Conservation (phyloP, 2,329 filamentous ascomycete genomes). For the Penicillium occitanis region DNA sequence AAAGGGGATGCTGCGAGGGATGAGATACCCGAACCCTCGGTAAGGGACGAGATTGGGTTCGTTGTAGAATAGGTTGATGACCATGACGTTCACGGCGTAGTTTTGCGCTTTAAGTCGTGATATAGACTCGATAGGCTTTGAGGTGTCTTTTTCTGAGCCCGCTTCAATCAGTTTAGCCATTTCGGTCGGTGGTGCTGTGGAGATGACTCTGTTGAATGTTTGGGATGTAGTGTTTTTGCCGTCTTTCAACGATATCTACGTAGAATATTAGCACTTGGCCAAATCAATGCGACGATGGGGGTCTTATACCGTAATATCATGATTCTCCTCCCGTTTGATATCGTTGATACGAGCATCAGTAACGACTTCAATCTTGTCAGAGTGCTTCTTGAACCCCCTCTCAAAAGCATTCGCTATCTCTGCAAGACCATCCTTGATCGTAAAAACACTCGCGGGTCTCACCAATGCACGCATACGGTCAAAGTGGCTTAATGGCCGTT, state of each 20-base stretch:
- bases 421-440: constrained; percentile 59
- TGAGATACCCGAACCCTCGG: constrained; percentile 84
- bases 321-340: constrained; percentile 36
- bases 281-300: neutral
- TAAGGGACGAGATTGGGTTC: constrained; percentile 63
- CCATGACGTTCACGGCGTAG: constrained; percentile 78
- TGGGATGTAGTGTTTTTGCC: constrained; percentile 9
- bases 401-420: constrained; percentile 58
- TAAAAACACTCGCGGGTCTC: constrained; percentile 40
- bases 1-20: constrained; percentile 70
- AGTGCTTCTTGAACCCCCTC: constrained; percentile 34
- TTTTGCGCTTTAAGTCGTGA: constrained; percentile 41
- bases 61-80: constrained; percentile 84
- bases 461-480: constrained; percentile 24
- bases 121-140: constrained; percentile 26
- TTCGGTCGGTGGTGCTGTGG: constrained; percentile 32
- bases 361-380: constrained; percentile 61
- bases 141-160: constrained; percentile 18
- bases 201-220: constrained; percentile 35
- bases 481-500: constrained; percentile 24
- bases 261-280: neutral
- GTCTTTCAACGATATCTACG: constrained; percentile 17
- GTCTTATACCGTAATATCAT: constrained; percentile 29
- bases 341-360: constrained; percentile 50
- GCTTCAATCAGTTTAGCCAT: constrained; percentile 29